Conservation (phyloP, 768 basidiomycete species). For the Candolleomyces efflorescens region DNA sequence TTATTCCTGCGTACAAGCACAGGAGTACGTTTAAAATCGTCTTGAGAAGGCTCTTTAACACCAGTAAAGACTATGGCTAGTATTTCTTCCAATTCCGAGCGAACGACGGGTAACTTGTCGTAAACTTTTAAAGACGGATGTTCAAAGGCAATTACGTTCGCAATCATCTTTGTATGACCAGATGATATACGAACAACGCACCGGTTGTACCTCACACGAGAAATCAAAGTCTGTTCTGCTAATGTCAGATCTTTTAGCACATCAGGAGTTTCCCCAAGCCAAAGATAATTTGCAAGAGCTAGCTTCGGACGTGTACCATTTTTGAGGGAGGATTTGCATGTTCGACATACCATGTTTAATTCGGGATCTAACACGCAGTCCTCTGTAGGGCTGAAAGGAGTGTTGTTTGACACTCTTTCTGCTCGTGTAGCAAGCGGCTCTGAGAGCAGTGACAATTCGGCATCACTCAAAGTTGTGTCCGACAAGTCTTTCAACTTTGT, state of each 20-base stretch:
- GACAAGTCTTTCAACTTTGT: too few species aligned
- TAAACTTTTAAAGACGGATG: slow-evolving; percentile 22
- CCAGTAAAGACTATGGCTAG: slow-evolving; percentile 12
- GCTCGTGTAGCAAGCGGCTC: too few species aligned
- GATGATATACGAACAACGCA: slow-evolving; percentile 25
- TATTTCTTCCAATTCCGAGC: slow-evolving; percentile 20
- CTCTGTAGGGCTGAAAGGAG: too few species aligned
- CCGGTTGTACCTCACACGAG: slow-evolving; percentile 19
- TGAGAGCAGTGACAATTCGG: too few species aligned
- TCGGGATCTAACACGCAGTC: too few species aligned
- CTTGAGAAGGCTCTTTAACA: neutral
- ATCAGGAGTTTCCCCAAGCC: slow-evolving; percentile 29
- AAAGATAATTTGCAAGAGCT: slow-evolving; percentile 28
- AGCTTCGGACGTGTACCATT: neutral
- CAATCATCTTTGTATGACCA: slow-evolving; percentile 22
- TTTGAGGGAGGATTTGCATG: too few species aligned
- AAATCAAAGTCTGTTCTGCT: slow-evolving; percentile 23
- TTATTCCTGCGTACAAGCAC: slow-evolving; percentile 18
- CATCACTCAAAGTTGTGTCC: too few species aligned
- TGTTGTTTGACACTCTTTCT: too few species aligned
- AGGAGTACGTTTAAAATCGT: slow-evolving; percentile 1
- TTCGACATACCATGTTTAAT: too few species aligned
- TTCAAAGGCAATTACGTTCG: slow-evolving; percentile 26
- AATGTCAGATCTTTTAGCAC: slow-evolving; percentile 20
- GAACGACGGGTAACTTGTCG: slow-evolving; percentile 20